Evolutionary conservation across 2,329 filamentous ascomycete species (phyloP).

Genomic region (Alternaria burnsii): DNA sequence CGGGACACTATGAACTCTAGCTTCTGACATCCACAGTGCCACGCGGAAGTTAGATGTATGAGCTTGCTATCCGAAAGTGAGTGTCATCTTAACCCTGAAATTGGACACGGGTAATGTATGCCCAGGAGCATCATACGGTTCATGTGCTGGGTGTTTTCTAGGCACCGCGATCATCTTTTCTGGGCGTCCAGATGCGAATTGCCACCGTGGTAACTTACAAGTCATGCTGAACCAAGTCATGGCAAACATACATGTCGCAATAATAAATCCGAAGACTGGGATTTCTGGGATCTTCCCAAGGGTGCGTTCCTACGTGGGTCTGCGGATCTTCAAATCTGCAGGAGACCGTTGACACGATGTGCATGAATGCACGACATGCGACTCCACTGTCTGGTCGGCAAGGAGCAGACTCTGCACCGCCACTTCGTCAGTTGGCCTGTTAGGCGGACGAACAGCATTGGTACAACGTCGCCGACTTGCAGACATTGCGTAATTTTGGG

Average conservation of each 20-base stretch:
- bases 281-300: constrained; percentile 1
- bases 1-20: constrained; percentile 5
- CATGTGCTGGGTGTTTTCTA: not conserved
- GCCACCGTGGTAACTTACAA: not conserved
- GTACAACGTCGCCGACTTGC: not conserved
- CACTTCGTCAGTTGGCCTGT: not conserved
- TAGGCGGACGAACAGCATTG: not conserved
- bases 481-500: not conserved
- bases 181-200: not conserved
- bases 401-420: constrained; percentile 4
- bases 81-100: not conserved
- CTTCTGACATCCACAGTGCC: constrained; percentile 3
- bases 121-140: not conserved
- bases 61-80: not conserved
- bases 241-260: constrained; percentile 1
- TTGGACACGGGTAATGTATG: not conserved
- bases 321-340: constrained; percentile 12
- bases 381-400: not conserved
- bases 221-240: not conserved
- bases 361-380: constrained; percentile 4
- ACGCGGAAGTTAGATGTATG: constrained; percentile 8
- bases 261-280: not conserved
- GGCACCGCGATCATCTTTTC: not conserved
- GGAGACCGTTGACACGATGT: not conserved
- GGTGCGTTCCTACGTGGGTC: not conserved